Base-by-base conservation (phyloP, 1,139 yeast genomes). In the Trichomonascaceae sp. region DNA sequence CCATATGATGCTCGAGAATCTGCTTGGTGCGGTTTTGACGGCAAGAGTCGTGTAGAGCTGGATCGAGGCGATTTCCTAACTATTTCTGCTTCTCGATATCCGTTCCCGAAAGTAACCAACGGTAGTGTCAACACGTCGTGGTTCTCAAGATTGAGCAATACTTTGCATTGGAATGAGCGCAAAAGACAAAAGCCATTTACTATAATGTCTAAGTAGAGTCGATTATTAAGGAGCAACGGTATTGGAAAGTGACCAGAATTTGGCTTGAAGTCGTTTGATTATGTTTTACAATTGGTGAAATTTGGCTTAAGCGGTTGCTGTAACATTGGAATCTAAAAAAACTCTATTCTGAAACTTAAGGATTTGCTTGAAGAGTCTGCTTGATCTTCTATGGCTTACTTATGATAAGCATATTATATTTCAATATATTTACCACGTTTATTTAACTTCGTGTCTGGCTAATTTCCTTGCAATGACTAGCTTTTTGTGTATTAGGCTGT, bases 1-100 rank as follows among this genome's bases (percentile, higher is more conserved):
- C 93, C 95, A 0, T 73, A 76, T 52, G 75, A 77, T 48, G 81
- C 90, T 46, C 69, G 95, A 49, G 75, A 83, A 18, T 80, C 88
- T 0, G 93, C 90, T 0, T 86, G 90, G 88, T 85, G 87, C 43
- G 80, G 88, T 12, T 86, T 85, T 64, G 95, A 85, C 67, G 95
- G 95, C n/a, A 82, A 83, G 60, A 82, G 81, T 48, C 73, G 91
- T 20, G 80, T 86, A 1, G 89, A 85, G 64, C 71, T 85, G 50
- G 64, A 70, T n/a, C 78, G 72, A 56, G 93, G 93, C 12, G 89
- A 84, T 66, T 84, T 84, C 61, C 80, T 86, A 43, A 81, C 88
- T 0, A 77, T 85, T 43, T 83, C 84, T 47, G 90, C 91, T 8
- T 80, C 87, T 50, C 78, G 85, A 45, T 86, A 75, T 68, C 95